Percentiles rank a stretch among this genome's conserved stretches.
Conservation (phyloP, 345 rosid genomes). For the Gossypium thurberi region DNA sequence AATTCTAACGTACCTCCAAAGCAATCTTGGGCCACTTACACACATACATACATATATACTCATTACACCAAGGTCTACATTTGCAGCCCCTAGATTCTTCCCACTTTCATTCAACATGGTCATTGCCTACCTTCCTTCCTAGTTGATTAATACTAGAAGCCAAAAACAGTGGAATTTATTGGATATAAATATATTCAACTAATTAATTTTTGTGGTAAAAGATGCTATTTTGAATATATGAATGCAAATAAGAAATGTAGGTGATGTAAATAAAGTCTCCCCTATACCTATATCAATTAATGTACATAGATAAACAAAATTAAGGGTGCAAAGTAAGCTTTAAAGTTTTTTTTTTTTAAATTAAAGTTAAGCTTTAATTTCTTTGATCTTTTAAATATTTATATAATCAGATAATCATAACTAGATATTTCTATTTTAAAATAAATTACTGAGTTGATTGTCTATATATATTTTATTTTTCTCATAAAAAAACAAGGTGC, state of each 20-base stretch:
- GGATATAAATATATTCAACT: too few relatives aligned
- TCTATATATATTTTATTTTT: too few relatives aligned
- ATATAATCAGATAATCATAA: too few relatives aligned
- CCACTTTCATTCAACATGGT: background rate
- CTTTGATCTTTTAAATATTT: too few relatives aligned
- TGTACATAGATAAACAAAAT: background rate
- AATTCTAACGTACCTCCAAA: background rate
- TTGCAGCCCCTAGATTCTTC: conserved; percentile 3
- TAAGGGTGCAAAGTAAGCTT: background rate
- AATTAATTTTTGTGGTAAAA: too few relatives aligned
- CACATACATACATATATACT: background rate
- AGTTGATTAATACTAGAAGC: background rate
- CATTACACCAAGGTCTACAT: background rate
- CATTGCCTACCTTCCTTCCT: background rate
- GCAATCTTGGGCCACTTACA: background rate
- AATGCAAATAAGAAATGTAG: too few relatives aligned
- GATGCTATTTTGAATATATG: too few relatives aligned
- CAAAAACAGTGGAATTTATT: too few relatives aligned
- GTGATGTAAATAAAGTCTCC: too few relatives aligned
- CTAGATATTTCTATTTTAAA: too few relatives aligned
- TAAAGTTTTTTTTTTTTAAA: background rate
- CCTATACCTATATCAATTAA: background rate
- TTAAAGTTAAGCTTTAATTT: too few relatives aligned
- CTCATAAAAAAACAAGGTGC: background rate
- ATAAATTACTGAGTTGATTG: too few relatives aligned